These are phyloP conservation scores for Scortechinia acanthostroma DNA, from an alignment of 2,329 filamentous ascomycete genomes.

Conservation along the genomic window DNA sequence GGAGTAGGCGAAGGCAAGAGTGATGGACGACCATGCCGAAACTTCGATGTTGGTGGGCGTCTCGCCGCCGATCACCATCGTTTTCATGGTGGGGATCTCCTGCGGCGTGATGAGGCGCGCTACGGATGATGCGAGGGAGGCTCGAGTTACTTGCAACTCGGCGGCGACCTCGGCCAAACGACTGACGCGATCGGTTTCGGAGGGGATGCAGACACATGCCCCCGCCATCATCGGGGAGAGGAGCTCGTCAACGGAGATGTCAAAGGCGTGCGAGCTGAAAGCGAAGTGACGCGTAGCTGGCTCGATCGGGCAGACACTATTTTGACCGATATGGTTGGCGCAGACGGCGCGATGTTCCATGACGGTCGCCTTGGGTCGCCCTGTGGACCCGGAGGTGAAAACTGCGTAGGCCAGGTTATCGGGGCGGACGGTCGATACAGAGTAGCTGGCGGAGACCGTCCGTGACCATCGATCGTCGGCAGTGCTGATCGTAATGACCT, in stretches of 20 bases:
- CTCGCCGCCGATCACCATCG: background rate
- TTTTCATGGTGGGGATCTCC: background rate
- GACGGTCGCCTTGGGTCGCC: conserved; percentile 18
- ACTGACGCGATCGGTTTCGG: conserved; percentile 26
- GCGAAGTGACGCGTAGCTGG: conserved; percentile 20
- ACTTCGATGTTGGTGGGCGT: too few relatives aligned
- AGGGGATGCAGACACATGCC: conserved; percentile 22
- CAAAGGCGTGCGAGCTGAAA: conserved; percentile 20
- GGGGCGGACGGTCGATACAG: too few relatives aligned
- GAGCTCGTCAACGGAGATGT: conserved; percentile 14
- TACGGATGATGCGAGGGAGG: background rate
- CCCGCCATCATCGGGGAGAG: conserved; percentile 10
- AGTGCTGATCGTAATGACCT: background rate
- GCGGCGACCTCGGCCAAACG: conserved; percentile 10
- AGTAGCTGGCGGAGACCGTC: too few relatives aligned
- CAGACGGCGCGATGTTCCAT: background rate
- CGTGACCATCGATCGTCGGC: too few relatives aligned
- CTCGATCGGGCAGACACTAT: background rate
- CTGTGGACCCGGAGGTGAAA: conserved; percentile 40
- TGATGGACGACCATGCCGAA: too few relatives aligned
- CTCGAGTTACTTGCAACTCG: background rate
- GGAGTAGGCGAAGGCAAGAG: too few relatives aligned
- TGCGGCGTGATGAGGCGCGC: background rate
- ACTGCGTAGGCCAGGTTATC: conserved; percentile 21
- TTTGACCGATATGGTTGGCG: too few relatives aligned